These are phyloP conservation scores for Rhizopus sp. DNA, from an alignment of 371 early-diverging fungal genomes.

Conservation along the genomic window DNA sequence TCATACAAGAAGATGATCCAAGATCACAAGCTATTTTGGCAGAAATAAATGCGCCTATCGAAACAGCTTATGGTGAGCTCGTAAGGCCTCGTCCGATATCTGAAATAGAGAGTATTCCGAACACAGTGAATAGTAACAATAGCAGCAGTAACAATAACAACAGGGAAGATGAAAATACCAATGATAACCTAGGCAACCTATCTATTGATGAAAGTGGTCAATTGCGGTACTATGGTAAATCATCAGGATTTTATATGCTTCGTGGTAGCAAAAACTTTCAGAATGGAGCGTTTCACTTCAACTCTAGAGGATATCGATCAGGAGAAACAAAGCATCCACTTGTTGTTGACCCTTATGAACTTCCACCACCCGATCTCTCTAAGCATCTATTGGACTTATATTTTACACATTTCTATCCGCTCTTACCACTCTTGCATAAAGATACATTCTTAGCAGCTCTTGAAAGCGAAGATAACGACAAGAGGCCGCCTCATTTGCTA, in stretches of 20 bases:
- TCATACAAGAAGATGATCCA: conserved; percentile 60
- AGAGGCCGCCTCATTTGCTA: conserved; percentile 54
- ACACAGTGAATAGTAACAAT: background rate
- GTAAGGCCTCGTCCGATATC: conserved; percentile 37
- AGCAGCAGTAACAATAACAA: conserved; percentile 14
- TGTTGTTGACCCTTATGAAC: conserved; percentile 39
- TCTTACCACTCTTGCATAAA: conserved; percentile 70
- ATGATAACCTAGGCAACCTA: conserved; percentile 20
- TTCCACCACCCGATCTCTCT: conserved; percentile 65
- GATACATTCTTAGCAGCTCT: conserved; percentile 58
- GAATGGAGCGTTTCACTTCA: conserved; percentile 42
- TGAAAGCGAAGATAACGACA: conserved; percentile 14
- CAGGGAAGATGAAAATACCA: background rate
- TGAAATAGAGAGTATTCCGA: background rate
- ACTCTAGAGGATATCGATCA: conserved; percentile 19
- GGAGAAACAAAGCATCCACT: conserved; percentile 1
- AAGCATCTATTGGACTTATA: conserved; percentile 70
- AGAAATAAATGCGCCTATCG: conserved; percentile 58
- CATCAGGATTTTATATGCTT: conserved; percentile 53
- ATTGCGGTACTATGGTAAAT: conserved; percentile 49
- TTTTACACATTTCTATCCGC: conserved; percentile 68
- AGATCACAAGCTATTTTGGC: conserved; percentile 56
- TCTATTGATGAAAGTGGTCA: conserved; percentile 51
- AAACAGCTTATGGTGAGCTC: conserved; percentile 46
- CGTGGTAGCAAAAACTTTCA: conserved; percentile 40